Conservation (phyloP, 805 yeast genomes). For the Maudiozyma pseudohumilis region DNA sequence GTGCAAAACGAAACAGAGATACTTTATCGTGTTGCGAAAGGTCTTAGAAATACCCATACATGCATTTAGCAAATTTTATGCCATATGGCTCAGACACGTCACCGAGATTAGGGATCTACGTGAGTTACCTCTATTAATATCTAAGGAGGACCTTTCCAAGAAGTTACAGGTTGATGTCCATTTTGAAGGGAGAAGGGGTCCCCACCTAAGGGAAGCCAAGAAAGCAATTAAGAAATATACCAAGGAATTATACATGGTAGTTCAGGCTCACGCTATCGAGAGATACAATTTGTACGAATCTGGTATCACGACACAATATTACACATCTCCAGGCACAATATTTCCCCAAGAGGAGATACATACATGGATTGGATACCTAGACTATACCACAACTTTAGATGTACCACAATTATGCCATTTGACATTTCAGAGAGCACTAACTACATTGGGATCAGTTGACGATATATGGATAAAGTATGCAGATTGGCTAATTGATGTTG, state of each 20-base stretch:
- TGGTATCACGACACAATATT: constrained; percentile 20
- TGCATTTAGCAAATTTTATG: constrained; percentile 25
- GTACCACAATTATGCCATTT: constrained; percentile 16
- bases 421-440: constrained; percentile 27
- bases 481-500: constrained; percentile 20
- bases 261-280: constrained; percentile 25
- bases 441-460: constrained; percentile 25
- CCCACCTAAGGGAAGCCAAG: constrained; percentile 29
- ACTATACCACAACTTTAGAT: constrained; percentile 18
- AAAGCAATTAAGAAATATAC: constrained; percentile 21
- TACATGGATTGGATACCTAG: constrained; percentile 23
- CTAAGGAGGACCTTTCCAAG: constrained; percentile 17
- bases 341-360: constrained; percentile 17
- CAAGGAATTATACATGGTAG: constrained; percentile 24
- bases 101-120: constrained; percentile 22
- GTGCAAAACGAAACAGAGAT: constrained; percentile 15
- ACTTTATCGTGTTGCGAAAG: constrained; percentile 22
- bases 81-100: constrained; percentile 23
- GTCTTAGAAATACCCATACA: constrained; percentile 25
- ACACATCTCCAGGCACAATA: constrained; percentile 21
- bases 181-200: constrained; percentile 22
- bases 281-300: constrained; percentile 25
- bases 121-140: constrained; percentile 17
- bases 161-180: constrained; percentile 18
- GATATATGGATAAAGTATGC: constrained; percentile 26